Percentiles rank a stretch among this genome's conserved stretches.
Evolutionary conservation across 352 stramenopile genomes (phyloP).

Genomic region (Phytophthora aleatoria): DNA sequence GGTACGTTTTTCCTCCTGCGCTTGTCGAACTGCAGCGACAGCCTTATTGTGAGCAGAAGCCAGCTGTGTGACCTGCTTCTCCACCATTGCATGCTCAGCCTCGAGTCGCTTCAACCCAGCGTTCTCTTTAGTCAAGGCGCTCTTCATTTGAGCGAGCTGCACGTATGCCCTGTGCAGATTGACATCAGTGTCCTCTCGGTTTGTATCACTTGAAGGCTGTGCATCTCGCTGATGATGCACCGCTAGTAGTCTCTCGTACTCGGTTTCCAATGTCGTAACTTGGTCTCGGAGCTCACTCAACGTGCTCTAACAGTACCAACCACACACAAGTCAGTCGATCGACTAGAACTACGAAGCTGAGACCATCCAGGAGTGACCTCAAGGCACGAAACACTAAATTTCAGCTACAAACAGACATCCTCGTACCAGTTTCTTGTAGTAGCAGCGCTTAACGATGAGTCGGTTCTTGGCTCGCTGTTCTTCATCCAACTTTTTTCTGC

Average conservation of each 20-base stretch:
- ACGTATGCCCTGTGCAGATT: constrained; percentile 42
- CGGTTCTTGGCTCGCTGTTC: constrained; percentile 56
- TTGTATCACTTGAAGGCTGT: constrained; percentile 19
- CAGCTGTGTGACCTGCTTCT: constrained; percentile 52
- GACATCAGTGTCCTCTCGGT: neutral
- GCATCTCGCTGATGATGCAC: constrained; percentile 36
- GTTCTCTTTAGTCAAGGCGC: constrained; percentile 54
- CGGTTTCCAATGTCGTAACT: constrained; percentile 41
- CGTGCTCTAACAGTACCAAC: constrained; percentile 40
- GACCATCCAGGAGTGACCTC: neutral
- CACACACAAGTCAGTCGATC: constrained; percentile 10
- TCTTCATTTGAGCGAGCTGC: constrained; percentile 47
- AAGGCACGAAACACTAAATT: neutral
- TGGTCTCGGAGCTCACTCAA: constrained; percentile 55
- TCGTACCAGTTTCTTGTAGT: constrained; percentile 77
- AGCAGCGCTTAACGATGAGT: constrained; percentile 70
- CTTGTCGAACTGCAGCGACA: constrained; percentile 23
- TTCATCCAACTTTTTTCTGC: constrained; percentile 29
- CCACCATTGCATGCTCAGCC: constrained; percentile 43
- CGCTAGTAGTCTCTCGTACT: constrained; percentile 47
- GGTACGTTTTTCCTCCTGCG: constrained; percentile 40
- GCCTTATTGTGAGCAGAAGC: constrained; percentile 42
- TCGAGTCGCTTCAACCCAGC: constrained; percentile 49
- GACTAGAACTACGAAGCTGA: neutral
- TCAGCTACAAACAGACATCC: neutral